Evolutionary conservation across 2,329 filamentous ascomycete genomes (phyloP).

Genomic region (Cordyceps militaris): DNA sequence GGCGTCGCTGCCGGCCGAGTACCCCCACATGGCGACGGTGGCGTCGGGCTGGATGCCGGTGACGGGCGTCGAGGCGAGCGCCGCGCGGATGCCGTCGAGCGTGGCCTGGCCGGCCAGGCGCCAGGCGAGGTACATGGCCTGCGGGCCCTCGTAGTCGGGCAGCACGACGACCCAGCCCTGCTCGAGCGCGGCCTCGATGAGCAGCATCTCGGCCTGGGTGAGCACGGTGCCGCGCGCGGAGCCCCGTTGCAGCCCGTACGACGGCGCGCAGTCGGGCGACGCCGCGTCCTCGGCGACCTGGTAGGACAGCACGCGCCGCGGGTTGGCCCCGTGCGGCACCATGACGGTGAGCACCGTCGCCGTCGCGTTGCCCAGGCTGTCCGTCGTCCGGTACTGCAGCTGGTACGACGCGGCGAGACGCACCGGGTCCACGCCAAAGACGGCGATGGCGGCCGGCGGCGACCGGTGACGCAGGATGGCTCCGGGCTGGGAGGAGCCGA

Average conservation of each 20-base stretch:
- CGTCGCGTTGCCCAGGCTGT: constrained; percentile 27
- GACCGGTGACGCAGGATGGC: constrained; percentile 14
- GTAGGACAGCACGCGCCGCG: constrained; percentile 31
- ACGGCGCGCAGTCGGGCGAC: constrained; percentile 27
- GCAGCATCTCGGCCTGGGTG: constrained; percentile 19
- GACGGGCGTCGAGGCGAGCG: constrained; percentile 21
- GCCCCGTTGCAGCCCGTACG: constrained; percentile 19
- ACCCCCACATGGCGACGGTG: constrained; percentile 37
- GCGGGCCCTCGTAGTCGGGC: constrained; percentile 40
- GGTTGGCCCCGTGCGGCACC: constrained; percentile 25
- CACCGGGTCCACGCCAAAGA: constrained; percentile 16
- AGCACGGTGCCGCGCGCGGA: constrained; percentile 25
- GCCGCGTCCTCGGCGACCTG: constrained; percentile 35
- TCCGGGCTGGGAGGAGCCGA: constrained; percentile 6
- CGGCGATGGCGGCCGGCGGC: constrained; percentile 13
- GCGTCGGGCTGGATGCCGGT: constrained; percentile 27
- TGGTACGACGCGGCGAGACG: constrained; percentile 21
- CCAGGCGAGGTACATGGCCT: constrained; percentile 35
- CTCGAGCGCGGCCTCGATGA: constrained; percentile 25
- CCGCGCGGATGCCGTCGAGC: constrained; percentile 38
- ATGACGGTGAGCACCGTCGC: constrained; percentile 33
- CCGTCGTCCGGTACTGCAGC: constrained; percentile 34
- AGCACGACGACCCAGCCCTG: constrained; percentile 40
- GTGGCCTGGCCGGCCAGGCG: constrained; percentile 34
- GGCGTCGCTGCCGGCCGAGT: constrained; percentile 21